Evolutionary conservation across 352 stramenopile genomes (phyloP), one percentile per base, ranked within the genome.

Genomic region (Pythium graminicola): DNA sequence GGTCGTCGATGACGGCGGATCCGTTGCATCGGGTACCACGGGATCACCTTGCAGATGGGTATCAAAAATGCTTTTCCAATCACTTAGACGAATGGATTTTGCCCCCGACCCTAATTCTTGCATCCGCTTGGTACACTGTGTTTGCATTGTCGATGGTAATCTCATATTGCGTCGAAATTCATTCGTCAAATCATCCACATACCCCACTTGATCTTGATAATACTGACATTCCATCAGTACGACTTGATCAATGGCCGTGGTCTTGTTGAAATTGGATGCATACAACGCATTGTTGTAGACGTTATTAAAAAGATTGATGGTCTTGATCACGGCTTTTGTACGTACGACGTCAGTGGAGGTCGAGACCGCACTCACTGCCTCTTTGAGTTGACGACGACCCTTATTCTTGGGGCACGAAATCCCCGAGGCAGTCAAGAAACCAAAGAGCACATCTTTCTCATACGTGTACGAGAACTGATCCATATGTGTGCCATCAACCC

Each of bases 401-500:
- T 67, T 49, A 54, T 64, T 76, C 59, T 81, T 58, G 6, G 73
- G 70, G 11, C 73, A 83, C 13, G 53, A 47, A 19, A 83, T 17
- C 0, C 65, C 65, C 24, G 59, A 48, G 22, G 36, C 22, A 38
- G 69, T 35, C n/a, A 83, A 54, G 11, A 76, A 52, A 14, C 26
- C 31, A 7, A 86, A 70, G 9, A 86, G 44, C 10, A 60, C 50
- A 46, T 85, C 72, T n/a, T 69, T 64, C 19, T 69, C 49, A 69
- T 87, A 87, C 63, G 73, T 56, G 69, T 87, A 87, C 33, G 73
- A 84, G 28, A 75, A 56, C 32, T 65, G 64, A 2, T 73, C 76
- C 23, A 87, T 50, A 45, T 87, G 72, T 1, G 53, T 62, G 27
- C 35, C 57, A 24, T 60, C 74, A 13, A 83, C 76, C 29, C 76